Evolutionary conservation across 164 flowering plant species (phyloP).

Genomic region (Paratinospora sagittata): DNA sequence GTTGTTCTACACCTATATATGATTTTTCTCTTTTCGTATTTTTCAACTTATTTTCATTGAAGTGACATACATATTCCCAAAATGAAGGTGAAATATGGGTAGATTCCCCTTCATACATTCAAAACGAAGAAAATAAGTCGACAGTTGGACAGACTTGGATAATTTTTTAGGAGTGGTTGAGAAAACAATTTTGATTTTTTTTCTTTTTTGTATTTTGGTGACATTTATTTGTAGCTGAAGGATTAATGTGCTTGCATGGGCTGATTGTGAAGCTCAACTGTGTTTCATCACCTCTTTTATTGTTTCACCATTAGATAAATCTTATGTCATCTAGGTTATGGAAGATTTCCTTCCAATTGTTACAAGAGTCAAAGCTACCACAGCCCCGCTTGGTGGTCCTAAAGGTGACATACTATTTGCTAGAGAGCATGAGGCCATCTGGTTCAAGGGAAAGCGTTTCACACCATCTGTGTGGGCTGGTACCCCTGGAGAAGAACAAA

Average conservation of each 20-base stretch:
- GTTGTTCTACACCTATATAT: too few relatives aligned
- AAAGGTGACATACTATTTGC: constrained; percentile 85
- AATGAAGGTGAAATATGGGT: too few relatives aligned
- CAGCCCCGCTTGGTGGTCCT: constrained; percentile 83
- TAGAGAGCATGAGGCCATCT: constrained; percentile 88
- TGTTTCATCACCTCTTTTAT: not conserved
- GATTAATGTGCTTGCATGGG: not conserved
- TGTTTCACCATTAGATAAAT: not conserved
- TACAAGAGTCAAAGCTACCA: constrained; percentile 65
- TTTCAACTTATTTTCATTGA: too few relatives aligned
- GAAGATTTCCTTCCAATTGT: constrained; percentile 89
- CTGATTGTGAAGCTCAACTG: not conserved
- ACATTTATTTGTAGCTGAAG: not conserved
- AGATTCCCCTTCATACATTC: too few relatives aligned
- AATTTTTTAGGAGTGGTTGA: too few relatives aligned
- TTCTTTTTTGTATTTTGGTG: not conserved
- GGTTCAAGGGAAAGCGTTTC: constrained; percentile 96
- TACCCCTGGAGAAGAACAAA: constrained; percentile 86
- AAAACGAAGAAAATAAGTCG: too few relatives aligned
- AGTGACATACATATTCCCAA: too few relatives aligned
- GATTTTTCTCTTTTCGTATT: too few relatives aligned
- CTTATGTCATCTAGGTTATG: constrained; percentile 36
- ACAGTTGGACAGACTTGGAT: too few relatives aligned
- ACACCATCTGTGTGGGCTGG: constrained; percentile 74
- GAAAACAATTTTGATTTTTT: too few relatives aligned